Conservation (phyloP, 2,329 filamentous ascomycete genomes). For the Botrytis aclada region DNA sequence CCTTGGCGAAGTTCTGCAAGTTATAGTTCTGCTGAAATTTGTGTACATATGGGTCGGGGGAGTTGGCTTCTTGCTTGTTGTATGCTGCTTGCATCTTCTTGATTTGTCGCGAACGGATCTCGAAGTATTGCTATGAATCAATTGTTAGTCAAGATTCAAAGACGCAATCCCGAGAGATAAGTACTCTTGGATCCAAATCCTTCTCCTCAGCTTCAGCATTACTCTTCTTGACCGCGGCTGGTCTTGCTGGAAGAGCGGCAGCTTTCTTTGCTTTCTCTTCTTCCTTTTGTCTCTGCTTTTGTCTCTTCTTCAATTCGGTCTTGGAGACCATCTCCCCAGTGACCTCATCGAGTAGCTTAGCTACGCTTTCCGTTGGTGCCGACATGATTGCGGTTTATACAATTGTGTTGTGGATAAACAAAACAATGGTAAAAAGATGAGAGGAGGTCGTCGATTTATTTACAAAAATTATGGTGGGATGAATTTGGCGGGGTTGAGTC, state of each 20-base stretch:
- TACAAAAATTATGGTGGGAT: conserved; percentile 8
- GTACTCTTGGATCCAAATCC: conserved; percentile 71
- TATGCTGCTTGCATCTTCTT: conserved; percentile 54
- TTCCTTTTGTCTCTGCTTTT: conserved; percentile 86
- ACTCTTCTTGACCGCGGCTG: conserved; percentile 56
- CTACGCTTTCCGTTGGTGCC: conserved; percentile 31
- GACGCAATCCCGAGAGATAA: conserved; percentile 31
- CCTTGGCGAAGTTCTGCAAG: conserved; percentile 72
- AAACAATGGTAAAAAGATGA: background rate
- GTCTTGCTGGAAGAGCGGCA: conserved; percentile 59
- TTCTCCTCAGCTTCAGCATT: conserved; percentile 58
- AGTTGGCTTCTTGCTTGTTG: conserved; percentile 57
- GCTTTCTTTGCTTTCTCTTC: conserved; percentile 87
- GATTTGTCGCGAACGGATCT: conserved; percentile 84
- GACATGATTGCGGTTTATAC: conserved; percentile 33
- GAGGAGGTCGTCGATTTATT: background rate
- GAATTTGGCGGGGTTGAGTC: conserved; percentile 3
- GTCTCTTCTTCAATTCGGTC: conserved; percentile 88
- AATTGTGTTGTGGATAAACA: background rate
- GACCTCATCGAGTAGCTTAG: conserved; percentile 74
- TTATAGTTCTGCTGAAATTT: conserved; percentile 86
- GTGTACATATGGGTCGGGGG: conserved; percentile 88
- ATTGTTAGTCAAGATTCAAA: conserved; percentile 21
- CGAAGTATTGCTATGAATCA: conserved; percentile 75
- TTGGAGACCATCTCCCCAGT: conserved; percentile 87